phyloP scores from a whole-genome alignment of 2,329 filamentous ascomycete genomes.

The Botrytis pseudocinerea region DNA sequence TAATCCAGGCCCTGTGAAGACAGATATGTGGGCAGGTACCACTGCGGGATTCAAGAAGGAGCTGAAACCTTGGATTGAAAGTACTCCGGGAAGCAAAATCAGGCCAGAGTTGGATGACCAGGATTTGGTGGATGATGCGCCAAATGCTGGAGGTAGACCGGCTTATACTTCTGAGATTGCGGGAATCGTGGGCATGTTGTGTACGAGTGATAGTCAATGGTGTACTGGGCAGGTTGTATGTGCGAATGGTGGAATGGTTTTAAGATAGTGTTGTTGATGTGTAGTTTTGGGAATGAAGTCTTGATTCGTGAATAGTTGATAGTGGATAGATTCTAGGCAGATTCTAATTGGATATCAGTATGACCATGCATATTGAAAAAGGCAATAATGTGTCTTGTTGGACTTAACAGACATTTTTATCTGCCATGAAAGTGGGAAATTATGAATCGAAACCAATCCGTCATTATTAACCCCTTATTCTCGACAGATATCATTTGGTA shows the following conservation, averaged over 20 bases:
- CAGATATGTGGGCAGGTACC: conserved; percentile 64
- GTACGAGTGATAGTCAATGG: conserved; percentile 70
- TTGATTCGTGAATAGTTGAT: background rate
- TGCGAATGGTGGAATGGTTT: conserved; percentile 76
- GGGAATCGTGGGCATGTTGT: conserved; percentile 75
- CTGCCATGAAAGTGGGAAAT: background rate
- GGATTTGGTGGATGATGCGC: conserved; percentile 59
- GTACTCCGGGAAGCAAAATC: conserved; percentile 63
- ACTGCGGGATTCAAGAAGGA: conserved; percentile 57
- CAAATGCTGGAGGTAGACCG: conserved; percentile 56
- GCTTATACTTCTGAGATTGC: conserved; percentile 72
- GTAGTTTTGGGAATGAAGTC: background rate
- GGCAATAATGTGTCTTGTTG: background rate
- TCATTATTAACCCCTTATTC: background rate
- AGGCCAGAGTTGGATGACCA: conserved; percentile 62
- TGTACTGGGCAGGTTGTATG: conserved; percentile 78
- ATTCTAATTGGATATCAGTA: background rate
- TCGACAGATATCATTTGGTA: background rate
- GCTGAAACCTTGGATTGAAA: conserved; percentile 61
- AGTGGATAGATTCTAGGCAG: background rate
- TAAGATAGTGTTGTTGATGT: conserved; percentile 35
- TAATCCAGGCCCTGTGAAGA: conserved; percentile 65
- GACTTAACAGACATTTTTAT: background rate
- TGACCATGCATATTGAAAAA: background rate
- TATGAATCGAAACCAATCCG: background rate